Percentiles rank a stretch among this genome's conserved stretches.
Conservation (phyloP, 2,329 filamentous ascomycete genomes). For the Westerdykella sp. region DNA sequence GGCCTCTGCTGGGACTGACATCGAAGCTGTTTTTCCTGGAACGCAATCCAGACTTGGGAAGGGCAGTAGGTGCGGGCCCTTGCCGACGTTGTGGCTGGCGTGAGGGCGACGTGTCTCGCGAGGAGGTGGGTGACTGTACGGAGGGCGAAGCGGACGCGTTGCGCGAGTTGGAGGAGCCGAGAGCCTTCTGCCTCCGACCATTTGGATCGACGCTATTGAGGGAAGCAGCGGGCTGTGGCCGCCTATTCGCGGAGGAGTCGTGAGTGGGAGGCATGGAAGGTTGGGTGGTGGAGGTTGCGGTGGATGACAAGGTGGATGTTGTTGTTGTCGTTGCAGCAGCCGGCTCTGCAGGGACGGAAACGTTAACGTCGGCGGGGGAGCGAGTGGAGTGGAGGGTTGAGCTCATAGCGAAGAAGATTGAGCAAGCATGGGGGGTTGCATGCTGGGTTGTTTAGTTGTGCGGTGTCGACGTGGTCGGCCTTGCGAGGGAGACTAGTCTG, state of each 20-base stretch:
- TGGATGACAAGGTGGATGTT: conserved; percentile 6
- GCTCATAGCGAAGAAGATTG: not conserved
- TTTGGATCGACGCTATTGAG: conserved; percentile 11
- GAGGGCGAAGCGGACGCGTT: conserved; percentile 35
- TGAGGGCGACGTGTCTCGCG: conserved; percentile 44
- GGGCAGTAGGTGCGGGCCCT: conserved; percentile 13
- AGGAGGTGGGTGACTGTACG: conserved; percentile 33
- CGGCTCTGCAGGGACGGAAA: conserved; percentile 35
- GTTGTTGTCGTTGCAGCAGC: conserved; percentile 13
- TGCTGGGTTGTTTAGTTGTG: not conserved
- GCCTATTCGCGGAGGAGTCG: conserved; percentile 10
- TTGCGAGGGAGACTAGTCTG: not conserved
- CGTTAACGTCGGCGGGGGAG: conserved; percentile 34
- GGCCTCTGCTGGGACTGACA: conserved; percentile 37
- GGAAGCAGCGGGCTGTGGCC: conserved; percentile 10
- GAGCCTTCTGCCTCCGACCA: conserved; percentile 21
- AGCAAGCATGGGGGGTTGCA: not conserved
- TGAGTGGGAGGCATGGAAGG: conserved; percentile 8
- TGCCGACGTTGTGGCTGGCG: conserved; percentile 27
- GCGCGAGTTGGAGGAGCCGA: conserved; percentile 23
- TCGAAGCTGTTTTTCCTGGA: conserved; percentile 44
- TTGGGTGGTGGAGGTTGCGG: conserved; percentile 4
- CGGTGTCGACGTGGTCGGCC: not conserved
- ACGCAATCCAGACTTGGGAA: conserved; percentile 24
- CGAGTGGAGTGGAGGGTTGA: conserved; percentile 24